Base-by-base conservation (phyloP, 2,329 filamentous ascomycete species). In the Torrubiella hemipterigena region DNA sequence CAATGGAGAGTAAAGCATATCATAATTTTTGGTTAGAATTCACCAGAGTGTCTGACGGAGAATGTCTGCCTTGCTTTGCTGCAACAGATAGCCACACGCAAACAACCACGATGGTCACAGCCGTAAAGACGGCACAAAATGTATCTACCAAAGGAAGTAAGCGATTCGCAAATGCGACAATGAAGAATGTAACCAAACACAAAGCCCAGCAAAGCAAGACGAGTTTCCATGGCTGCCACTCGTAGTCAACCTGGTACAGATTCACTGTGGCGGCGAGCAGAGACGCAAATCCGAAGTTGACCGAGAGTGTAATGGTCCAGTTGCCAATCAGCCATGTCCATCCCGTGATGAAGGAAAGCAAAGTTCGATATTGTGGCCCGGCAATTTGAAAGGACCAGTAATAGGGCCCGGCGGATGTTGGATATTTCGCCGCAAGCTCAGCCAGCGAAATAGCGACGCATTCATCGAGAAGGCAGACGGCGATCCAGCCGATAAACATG, bases 261-360 rank as follows among this genome's bases (percentile, higher is more conserved):
- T 25, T 30, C 22, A 36, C 29, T 4, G 32, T 32, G 4, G 35
- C 38, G 3, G 38, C 35, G 22, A 46, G 33, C 5, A 46, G 49
- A 46, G 81, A 74, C 0, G 67, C 78, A 3, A 77, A 77, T 1
- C 67, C 71, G 46, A 84, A 84, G 48, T 80, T 81, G 54, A 84
- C 82, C 23, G 63, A 69, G 13, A 73, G 53, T 1, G 62, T 63
- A 13, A 65, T 60, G 17, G 77, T 82, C 77, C 77, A 83, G 49
- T 83, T 83, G 0, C 79, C 79, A 3, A 83, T 76, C 0, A 83
- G 59, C 0, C 76, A 81, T 33, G 81, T 49, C 77, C 79, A 83
- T 11, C 78, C 78, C 5, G 77, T 78, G 17, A 81, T 70, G 62
- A 77, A 83, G 8, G 45, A 81, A 2, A 40, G 19, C 8, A 38